Evolutionary conservation across 73 alveolate species (phyloP).

Genomic region (Paramecium sexaurelia): DNA sequence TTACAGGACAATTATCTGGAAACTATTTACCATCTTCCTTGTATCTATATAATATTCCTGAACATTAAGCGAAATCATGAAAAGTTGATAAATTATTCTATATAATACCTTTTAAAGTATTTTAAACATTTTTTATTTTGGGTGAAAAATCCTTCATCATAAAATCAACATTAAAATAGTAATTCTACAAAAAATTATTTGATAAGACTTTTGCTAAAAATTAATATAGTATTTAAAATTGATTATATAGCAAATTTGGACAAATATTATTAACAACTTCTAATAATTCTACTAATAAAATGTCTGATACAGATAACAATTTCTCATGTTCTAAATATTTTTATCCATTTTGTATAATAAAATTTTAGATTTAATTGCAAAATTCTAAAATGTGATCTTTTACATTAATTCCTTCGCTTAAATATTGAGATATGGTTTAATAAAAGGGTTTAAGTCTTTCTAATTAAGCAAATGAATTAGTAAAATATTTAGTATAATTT

Average conservation of each 20-base stretch:
- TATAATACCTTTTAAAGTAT: not conserved
- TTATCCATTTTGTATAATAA: not conserved
- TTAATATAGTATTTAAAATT: not conserved
- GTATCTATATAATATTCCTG: conserved; percentile 1
- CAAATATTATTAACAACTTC: not conserved
- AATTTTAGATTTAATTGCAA: not conserved
- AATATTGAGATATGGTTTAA: not conserved
- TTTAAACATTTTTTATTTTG: not conserved
- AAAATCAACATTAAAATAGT: not conserved
- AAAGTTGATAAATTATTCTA: not conserved
- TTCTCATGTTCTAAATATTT: not conserved
- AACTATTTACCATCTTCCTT: not conserved
- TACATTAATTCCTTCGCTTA: not conserved
- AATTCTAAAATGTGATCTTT: not conserved
- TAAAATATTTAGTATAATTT: not conserved
- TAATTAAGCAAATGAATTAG: not conserved
- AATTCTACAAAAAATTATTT: not conserved
- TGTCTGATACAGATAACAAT: not conserved
- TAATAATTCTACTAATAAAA: not conserved
- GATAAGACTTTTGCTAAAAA: not conserved
- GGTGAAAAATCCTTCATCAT: not conserved
- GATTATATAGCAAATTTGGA: not conserved
- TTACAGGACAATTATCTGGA: conserved; percentile 12
- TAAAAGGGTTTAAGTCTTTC: not conserved
- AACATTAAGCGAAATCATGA: conserved; percentile 24